phyloP scores from a whole-genome alignment of 2,329 filamentous ascomycete species.

The Ascochyta lentis region DNA sequence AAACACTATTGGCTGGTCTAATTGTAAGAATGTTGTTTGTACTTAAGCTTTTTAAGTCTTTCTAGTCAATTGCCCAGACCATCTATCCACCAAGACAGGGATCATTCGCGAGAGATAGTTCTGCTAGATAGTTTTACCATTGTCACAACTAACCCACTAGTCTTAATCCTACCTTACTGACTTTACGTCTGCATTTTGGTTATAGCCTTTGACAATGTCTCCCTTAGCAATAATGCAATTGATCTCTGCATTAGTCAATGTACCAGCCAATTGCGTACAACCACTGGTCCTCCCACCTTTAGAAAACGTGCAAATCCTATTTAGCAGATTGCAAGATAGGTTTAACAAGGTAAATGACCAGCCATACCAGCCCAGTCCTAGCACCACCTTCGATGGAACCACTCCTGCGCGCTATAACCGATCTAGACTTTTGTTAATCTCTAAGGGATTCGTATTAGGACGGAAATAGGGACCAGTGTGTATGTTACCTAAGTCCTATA shows the following conservation, averaged over 20 bases:
- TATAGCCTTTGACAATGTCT: slow-evolving; percentile 21
- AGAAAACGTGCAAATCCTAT: slow-evolving; percentile 25
- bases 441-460: slow-evolving; percentile 47
- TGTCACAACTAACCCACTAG: slow-evolving; percentile 40
- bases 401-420: background rate
- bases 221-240: slow-evolving; percentile 31
- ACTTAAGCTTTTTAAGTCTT: background rate
- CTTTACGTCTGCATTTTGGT: background rate
- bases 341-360: slow-evolving; percentile 1
- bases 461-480: background rate
- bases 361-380: slow-evolving; percentile 57
- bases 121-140: slow-evolving; percentile 53
- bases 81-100: background rate
- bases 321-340: background rate
- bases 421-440: slow-evolving; percentile 56
- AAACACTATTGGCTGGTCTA: background rate
- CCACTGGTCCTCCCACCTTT: slow-evolving; percentile 11
- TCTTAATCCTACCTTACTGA: slow-evolving; percentile 29
- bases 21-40: background rate
- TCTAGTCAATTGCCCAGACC: background rate
- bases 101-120: slow-evolving; percentile 53
- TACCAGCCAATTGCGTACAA: slow-evolving; percentile 36
- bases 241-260: slow-evolving; percentile 49
- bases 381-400: slow-evolving; percentile 45
- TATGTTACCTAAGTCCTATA: background rate